Evolutionary conservation across 768 basidiomycete genomes (phyloP).

Genomic region (Mycena polygramma): DNA sequence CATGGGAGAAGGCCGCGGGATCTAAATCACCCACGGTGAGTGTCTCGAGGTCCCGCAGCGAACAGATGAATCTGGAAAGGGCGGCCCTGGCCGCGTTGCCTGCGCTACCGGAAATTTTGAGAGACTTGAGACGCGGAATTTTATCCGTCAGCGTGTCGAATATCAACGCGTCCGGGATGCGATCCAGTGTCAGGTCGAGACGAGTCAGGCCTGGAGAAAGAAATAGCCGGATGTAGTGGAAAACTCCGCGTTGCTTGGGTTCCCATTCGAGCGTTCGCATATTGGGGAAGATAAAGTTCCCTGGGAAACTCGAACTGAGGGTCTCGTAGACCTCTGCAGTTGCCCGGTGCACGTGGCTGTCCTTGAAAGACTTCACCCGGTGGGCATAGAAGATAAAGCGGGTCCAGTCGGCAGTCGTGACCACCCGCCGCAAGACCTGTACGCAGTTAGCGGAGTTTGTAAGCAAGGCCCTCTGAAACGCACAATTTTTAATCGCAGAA

Average conservation of each 20-base stretch:
- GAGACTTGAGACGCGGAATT: background rate
- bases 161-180: background rate
- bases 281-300: background rate
- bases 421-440: background rate
- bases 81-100: no score
- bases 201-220: background rate
- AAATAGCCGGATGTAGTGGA: background rate
- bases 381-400: constrained; percentile 5
- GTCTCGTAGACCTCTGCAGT: constrained; percentile 10
- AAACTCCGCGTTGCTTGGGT: background rate
- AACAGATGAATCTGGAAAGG: constrained; percentile 1
- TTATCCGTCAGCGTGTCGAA: background rate
- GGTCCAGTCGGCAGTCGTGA: background rate
- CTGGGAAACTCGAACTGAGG: background rate
- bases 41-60: constrained; percentile 6
- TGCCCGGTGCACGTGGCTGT: background rate
- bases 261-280: constrained; percentile 6
- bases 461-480: background rate
- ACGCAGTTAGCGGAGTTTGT: background rate
- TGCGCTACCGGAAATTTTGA: background rate
- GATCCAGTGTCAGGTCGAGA: background rate
- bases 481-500: background rate
- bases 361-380: constrained; percentile 13
- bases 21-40: background rate
- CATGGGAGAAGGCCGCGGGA: constrained; percentile 2